Conservation (phyloP, 345 rosid genomes). For the Citrus unshiu region DNA sequence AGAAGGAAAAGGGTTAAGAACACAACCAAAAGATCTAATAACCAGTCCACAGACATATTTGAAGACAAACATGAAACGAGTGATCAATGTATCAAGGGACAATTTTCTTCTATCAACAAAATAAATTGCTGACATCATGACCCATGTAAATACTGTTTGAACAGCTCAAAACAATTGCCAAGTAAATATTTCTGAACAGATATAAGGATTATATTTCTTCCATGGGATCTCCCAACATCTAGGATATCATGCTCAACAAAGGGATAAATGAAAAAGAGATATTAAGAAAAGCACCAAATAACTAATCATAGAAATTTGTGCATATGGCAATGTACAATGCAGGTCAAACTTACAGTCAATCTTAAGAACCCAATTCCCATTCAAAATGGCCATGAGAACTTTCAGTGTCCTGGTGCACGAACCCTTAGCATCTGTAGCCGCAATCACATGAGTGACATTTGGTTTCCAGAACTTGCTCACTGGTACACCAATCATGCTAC, state of each 20-base stretch:
- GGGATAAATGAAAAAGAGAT: not conserved
- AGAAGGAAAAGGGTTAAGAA: not conserved
- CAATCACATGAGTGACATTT: slow-evolving; percentile 81
- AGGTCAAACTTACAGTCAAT: slow-evolving; percentile 55
- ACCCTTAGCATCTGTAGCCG: slow-evolving; percentile 60
- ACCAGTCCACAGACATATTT: not conserved
- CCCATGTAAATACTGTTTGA: not conserved
- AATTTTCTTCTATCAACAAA: not conserved
- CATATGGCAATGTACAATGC: not conserved
- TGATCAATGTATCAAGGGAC: not conserved
- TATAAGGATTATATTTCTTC: not conserved
- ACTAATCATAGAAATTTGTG: not conserved
- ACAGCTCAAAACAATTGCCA: not conserved
- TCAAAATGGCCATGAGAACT: slow-evolving; percentile 81
- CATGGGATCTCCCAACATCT: not conserved
- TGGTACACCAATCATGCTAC: slow-evolving; percentile 44
- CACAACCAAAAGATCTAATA: not conserved
- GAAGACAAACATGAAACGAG: not conserved
- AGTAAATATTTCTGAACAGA: not conserved
- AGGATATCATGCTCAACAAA: not conserved
- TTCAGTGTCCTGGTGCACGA: slow-evolving; percentile 80
- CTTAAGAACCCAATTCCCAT: slow-evolving; percentile 78
- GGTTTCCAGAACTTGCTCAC: slow-evolving; percentile 75
- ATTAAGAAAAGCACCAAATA: not conserved
- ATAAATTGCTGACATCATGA: not conserved